Evolutionary conservation across 179 eudicot species (phyloP).

Genomic region (Corrigiola litoralis): DNA sequence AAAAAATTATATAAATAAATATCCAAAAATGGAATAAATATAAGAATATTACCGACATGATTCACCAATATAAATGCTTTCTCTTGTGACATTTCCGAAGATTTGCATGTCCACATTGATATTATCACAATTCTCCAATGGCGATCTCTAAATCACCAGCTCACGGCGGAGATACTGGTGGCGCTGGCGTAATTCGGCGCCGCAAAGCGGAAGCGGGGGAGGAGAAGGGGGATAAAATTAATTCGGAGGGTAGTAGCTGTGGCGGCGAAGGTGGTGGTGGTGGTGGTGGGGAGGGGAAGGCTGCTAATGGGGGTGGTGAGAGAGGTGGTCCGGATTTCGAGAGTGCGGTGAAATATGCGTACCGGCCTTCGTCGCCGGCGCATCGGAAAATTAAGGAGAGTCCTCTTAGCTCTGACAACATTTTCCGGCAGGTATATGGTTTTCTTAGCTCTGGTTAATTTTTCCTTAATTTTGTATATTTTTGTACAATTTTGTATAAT

Average conservation of each 20-base stretch:
- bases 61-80: too few relatives aligned
- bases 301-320: not conserved
- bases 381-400: constrained; percentile 76
- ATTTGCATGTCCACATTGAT: too few relatives aligned
- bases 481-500: not conserved
- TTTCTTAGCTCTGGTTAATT: not conserved
- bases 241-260: constrained; percentile 26
- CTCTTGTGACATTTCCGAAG: too few relatives aligned
- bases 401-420: constrained; percentile 93
- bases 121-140: too few relatives aligned
- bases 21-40: too few relatives aligned
- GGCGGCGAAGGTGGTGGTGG: constrained; percentile 2
- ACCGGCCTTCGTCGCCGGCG: constrained; percentile 79
- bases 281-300: not conserved
- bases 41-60: too few relatives aligned
- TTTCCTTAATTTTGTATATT: not conserved
- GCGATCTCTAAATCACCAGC: too few relatives aligned
- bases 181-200: too few relatives aligned
- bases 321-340: constrained; percentile 16
- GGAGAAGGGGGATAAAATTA: too few relatives aligned
- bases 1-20: too few relatives aligned
- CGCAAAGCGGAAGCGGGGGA: constrained; percentile 13
- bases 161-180: too few relatives aligned
- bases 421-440: constrained; percentile 71
- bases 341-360: constrained; percentile 31